A percentile compares a stretch with the other conserved stretches of the same genome.
These are phyloP conservation scores for Claviceps arundinis DNA, from an alignment of 2,329 filamentous ascomycete genomes.

Conservation along the genomic window DNA sequence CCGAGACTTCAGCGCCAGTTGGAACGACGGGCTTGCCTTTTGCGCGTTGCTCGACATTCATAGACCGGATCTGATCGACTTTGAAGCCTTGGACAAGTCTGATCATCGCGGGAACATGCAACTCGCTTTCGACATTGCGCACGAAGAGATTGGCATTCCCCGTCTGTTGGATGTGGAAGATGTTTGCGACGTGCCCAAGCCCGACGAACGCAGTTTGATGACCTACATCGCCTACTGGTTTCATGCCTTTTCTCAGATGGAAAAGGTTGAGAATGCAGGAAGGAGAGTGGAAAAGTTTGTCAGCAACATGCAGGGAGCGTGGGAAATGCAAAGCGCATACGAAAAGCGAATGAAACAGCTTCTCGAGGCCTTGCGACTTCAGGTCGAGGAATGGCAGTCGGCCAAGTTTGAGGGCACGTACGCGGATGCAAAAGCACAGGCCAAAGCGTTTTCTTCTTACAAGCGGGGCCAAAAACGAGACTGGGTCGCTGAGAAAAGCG, in stretches of 20 bases:
- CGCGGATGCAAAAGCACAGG: slow-evolving; percentile 78
- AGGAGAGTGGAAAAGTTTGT: slow-evolving; percentile 96
- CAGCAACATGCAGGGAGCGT: slow-evolving; percentile 95
- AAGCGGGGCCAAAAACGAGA: slow-evolving; percentile 82
- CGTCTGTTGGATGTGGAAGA: slow-evolving; percentile 94
- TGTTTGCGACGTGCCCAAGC: slow-evolving; percentile 90
- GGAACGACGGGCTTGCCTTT: slow-evolving; percentile 95
- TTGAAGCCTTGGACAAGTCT: slow-evolving; percentile 81
- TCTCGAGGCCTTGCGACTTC: slow-evolving; percentile 58
- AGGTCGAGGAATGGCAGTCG: slow-evolving; percentile 63
- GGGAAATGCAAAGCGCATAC: slow-evolving; percentile 98
- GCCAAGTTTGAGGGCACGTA: slow-evolving; percentile 87
- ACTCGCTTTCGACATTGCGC: slow-evolving; percentile 89
- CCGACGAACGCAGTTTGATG: slow-evolving; percentile 94
- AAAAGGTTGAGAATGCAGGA: slow-evolving; percentile 94
- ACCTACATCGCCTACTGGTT: slow-evolving; percentile 99
- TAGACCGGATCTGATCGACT: slow-evolving; percentile 92
- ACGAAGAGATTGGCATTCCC: slow-evolving; percentile 93
- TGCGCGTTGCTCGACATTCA: slow-evolving; percentile 95
- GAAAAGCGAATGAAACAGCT: slow-evolving; percentile 82
- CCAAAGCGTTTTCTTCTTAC: slow-evolving; percentile 69
- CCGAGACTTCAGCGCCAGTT: slow-evolving; percentile 85
- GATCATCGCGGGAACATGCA: slow-evolving; percentile 98
- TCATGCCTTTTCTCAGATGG: slow-evolving; percentile 98
- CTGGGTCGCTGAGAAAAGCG: slow-evolving; percentile 97